Base-by-base conservation (phyloP, 2,329 filamentous ascomycete genomes). In the Apiospora koreana region DNA sequence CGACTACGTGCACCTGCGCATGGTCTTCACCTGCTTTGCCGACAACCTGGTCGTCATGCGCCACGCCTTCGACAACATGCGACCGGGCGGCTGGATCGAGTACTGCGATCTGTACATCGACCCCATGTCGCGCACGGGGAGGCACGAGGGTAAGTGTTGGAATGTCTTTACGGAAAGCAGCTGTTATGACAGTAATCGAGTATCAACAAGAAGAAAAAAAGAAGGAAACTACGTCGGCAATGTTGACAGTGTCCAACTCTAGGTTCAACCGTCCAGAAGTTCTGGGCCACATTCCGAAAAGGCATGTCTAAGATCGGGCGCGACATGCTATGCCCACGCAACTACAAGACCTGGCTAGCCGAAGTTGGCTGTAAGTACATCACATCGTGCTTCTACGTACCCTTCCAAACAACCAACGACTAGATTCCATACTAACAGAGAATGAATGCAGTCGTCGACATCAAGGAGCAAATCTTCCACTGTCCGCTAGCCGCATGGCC, bases 331-430 rank as follows among this genome's bases (percentile, higher is more conserved):
- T 50, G 58, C 23, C 45, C 62, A 18, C 28, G 62, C 21, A 16
- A 66, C 42, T 69, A 68, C 45, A 71, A 68, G 31, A 28, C 48
- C 28, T 69, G 67, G 69, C 67, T 71, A 14, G 43, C 43, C 14
- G 69, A 71, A 41, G 41, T 43, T 23, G 69, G 69, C 54, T 71
- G 69, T 69, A 50, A 67, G 69, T 70, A 25, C 18, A 62, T 31
- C 10, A n/a, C 28, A 35, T 18, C n/a, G n/a, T 23, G n/a, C 35
- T 6, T 28, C 38, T n/a, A 42, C 6, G 12, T 3, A 18, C 35
- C 35, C 35, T 64, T 12, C 5, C 14, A 23, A 23, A 28, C 14
- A 23, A 18, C 21, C 48, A 6, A 8, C 8, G 28, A 41, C 65
- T 25, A 18, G 2, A 21, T n/a, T n/a, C n/a, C n/a, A n/a, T 25